Base-by-base conservation (phyloP, 768 basidiomycete species). In the Myochromella boudieri region DNA sequence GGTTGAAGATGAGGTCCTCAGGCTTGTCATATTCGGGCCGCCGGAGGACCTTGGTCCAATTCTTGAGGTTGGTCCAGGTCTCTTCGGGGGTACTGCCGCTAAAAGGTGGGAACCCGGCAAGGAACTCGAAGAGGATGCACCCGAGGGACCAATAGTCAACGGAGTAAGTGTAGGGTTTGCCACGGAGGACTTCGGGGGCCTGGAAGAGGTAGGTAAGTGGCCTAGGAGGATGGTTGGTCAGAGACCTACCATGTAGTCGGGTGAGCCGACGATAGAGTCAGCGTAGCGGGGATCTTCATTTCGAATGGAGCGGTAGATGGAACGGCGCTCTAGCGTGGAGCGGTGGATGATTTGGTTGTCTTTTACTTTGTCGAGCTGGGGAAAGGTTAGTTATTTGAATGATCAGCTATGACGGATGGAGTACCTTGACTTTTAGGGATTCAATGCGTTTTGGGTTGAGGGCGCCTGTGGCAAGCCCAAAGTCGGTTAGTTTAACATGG, bases 101-200 rank as follows among this genome's bases (percentile, higher is more conserved):
- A 72, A 99, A 99, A 1, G 97, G 97, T 10, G 97, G 97, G 70
- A 97, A 99, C 21, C 97, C 95, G 1, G 92, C 89, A 12, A 95
- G 74, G 65, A 95, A 95, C 70, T 99, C 97, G 69, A 97, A 99
- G 20, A 99, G 71, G 57, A 99, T 98, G 66, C 97, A 98, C 5
- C 97, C 97, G 6, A 99, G 78, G 1, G 93, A 95, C 97, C 97
- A 98, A 58, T 89, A 98, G 68, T 99, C 97, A 38, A 98, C 97
- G 0, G 91, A 91, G 66, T 88, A 97, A 0, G 87, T 87, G 67
- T 99, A 99, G 0, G 93, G 89, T 66, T 94, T 93, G 27, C 90
- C 95, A 22, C 95, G 82, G 20, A 97, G 78, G 17, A 97, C 94
- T 61, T 93, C 91, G 0, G 91, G 89, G 1, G 97, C 83, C 77